Base-by-base conservation (phyloP, 331 rosid species). In the Quercus phellos region DNA sequence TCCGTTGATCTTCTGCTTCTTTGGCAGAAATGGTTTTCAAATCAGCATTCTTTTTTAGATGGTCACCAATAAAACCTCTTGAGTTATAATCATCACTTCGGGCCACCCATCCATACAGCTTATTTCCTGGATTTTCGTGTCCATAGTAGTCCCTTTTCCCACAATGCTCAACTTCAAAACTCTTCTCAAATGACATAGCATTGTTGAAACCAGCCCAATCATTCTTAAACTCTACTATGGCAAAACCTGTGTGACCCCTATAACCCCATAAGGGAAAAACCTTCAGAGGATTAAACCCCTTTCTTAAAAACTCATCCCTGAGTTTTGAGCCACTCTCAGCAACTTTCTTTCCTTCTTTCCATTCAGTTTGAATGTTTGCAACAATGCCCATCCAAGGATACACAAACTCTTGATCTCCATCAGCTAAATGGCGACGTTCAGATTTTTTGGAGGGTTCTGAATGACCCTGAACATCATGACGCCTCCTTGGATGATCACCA, bases 71-170 rank as follows among this genome's bases (percentile, higher is more conserved):
- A 29, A 81, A 7, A 74, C 75, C 27, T 19, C 18, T 81, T 0
- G 3, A 59, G 9, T 87, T 3, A 70, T 83, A 94, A 80, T 94
- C 99, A 46, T 87, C 87, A 3, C 80, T 89, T 2, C 91, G 86
- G 12, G 99, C 97, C 80, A 94, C 83, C 99, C 97, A 94, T 42
- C 97, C 99, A 72, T 75, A 92, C 19, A 90, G 64, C 32, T 50
- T 83, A 19, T 82, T 79, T 69, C 91, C 89, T 75, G 3, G 82
- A 61, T 73, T 71, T 77, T 63, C 81, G 16, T 58, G 11, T 3
- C 3, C 29, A n/a, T 60, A 1, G 59, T 82, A 94, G 69, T 88
- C 92, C 69, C 7, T 84, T 81, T 88, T 94, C 34, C 97, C 97
- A 78, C 81, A 74, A 10, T 42, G 76, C 4, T 87, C 78, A 0